phyloP scores from a whole-genome alignment of 129 eudicot genomes.

The Lonicera japonica region DNA sequence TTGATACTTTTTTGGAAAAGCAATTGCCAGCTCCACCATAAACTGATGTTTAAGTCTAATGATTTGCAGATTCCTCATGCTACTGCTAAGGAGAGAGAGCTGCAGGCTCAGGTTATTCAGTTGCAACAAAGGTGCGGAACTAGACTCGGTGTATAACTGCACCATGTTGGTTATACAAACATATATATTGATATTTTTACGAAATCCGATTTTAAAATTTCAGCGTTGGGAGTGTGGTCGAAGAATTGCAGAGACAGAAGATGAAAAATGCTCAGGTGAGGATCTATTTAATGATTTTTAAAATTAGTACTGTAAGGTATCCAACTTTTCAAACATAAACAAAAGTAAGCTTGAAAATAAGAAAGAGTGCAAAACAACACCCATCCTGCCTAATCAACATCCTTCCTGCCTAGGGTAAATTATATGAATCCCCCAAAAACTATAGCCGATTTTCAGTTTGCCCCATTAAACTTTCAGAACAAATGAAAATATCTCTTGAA shows the following conservation, averaged over 20 bases:
- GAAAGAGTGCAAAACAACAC: no score
- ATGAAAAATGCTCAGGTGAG: conserved; percentile 68
- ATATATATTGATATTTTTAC: neutral
- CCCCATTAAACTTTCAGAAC: no score
- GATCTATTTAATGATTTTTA: conserved; percentile 1
- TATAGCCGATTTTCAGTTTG: no score
- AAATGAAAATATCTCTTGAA: no score
- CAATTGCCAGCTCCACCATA: neutral
- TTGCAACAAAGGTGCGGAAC: conserved; percentile 73
- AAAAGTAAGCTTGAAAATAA: no score
- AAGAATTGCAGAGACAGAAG: conserved; percentile 75
- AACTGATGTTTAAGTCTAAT: neutral
- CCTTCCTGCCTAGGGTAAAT: no score
- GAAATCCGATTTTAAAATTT: conserved; percentile 18
- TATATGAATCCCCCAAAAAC: neutral
- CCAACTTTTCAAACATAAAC: no score
- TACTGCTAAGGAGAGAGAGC: conserved; percentile 60
- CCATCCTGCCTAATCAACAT: no score
- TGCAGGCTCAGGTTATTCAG: conserved; percentile 63
- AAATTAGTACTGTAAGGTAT: no score
- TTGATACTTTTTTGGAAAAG: neutral
- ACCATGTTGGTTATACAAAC: no score
- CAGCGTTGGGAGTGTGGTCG: conserved; percentile 85
- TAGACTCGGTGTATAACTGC: neutral
- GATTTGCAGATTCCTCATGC: conserved; percentile 38